phyloP scores from a whole-genome alignment of 2,329 filamentous ascomycete genomes.

The Calonectria honghensis region DNA sequence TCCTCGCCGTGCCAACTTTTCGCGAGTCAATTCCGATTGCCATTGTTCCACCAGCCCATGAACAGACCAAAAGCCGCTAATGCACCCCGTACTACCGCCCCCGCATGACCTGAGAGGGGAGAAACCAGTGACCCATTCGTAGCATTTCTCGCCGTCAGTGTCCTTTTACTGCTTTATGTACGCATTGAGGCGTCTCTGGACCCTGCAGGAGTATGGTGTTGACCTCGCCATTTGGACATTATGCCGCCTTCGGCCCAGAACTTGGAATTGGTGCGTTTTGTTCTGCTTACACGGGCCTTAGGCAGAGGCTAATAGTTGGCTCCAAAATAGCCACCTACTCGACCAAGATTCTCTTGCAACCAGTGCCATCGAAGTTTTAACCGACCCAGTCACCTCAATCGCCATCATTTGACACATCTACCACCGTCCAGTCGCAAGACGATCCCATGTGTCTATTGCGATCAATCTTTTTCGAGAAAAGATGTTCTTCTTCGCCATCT shows the following conservation, averaged over 20 bases:
- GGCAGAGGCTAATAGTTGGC: not conserved
- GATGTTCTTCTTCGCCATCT: slow-evolving; percentile 57
- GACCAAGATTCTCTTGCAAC: slow-evolving; percentile 43
- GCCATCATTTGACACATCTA: slow-evolving; percentile 55
- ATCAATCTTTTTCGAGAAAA: slow-evolving; percentile 49
- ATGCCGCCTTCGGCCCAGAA: slow-evolving; percentile 10
- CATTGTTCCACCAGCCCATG: not conserved
- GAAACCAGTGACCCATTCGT: not conserved
- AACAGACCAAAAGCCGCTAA: slow-evolving; percentile 16
- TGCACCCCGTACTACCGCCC: slow-evolving; percentile 27
- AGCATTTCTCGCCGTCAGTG: not conserved
- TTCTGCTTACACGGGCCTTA: not conserved
- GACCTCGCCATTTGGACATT: not conserved
- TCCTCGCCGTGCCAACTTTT: too few relatives aligned
- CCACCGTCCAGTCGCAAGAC: slow-evolving; percentile 47
- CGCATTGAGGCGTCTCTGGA: not conserved
- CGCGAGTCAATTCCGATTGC: not conserved
- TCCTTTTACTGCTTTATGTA: not conserved
- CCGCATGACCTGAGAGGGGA: slow-evolving; percentile 31
- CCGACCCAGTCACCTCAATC: slow-evolving; percentile 54
- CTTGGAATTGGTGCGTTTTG: slow-evolving; percentile 1
- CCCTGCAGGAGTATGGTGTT: not conserved
- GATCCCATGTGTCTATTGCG: slow-evolving; percentile 50
- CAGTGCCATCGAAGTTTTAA: slow-evolving; percentile 51
- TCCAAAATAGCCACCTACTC: slow-evolving; percentile 9